Evolutionary conservation across 2,329 filamentous ascomycete species (phyloP), one percentile per base, ranked within the genome.

Genomic region (Colletotrichum caudatum): DNA sequence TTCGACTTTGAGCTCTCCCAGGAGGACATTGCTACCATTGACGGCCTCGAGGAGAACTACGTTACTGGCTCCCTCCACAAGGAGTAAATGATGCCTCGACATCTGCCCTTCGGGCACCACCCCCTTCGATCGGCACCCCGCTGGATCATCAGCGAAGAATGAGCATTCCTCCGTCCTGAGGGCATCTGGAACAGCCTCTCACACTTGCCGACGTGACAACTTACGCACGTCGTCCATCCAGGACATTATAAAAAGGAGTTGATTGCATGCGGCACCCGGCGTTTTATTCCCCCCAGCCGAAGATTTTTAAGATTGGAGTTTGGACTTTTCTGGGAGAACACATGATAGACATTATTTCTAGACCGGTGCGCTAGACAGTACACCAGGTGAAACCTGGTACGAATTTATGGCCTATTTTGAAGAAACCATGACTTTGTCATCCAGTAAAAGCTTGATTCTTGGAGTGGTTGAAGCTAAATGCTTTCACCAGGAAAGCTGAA

Each of bases 1-100:
- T 90, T 78, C 12, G 88, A 90, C 76, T 92, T 93, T 78, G 85
- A 87, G 76, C 82, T 93, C 35, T 84, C 84, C 1, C 75, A 78
- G 0, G 86, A 87, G 62, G 90, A 93, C 33, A 54, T 74, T 20
- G 63, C 64, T 39, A 46, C 60, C 66, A 68, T 90, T 63, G 81
- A 84, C 50, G 76, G 73, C 0, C 75, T 76, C 44, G 74, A 72
- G 48, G 75, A 76, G 74, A 73, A 73, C 64, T 76, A 76, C 69
- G 74, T 76, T 46, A 76, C 75, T 60, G 75, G 81, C 75, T 79
- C 76, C 73, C 82, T 83, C 78, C 81, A 83, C 77, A 82, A 82
- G 37, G 81, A 83, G 75, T 83, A 71, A 80, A 75, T 65, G 73
- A 69, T 23, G 39, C 18, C 39, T 72, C 44, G 23, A 66, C 18